Evolutionary conservation across 345 rosid genomes (phyloP).

Genomic region (Salix arbutifolia): DNA sequence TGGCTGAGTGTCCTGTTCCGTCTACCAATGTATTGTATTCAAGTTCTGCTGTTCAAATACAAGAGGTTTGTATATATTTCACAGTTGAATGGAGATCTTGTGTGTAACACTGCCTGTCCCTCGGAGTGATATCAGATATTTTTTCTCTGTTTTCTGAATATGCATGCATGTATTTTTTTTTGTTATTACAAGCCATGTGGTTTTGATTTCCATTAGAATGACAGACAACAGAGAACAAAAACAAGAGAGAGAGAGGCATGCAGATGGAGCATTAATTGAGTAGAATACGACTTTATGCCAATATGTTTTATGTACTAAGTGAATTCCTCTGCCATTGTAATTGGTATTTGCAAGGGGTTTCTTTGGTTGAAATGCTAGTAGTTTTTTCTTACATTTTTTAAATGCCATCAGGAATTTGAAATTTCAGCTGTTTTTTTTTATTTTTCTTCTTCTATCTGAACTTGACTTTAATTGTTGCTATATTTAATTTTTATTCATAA

Average conservation of each 20-base stretch:
- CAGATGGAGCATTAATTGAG: background rate
- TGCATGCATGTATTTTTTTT: background rate
- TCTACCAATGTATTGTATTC: slow-evolving; percentile 65
- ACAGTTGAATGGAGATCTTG: background rate
- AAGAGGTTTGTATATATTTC: slow-evolving; percentile 52
- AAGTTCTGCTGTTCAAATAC: slow-evolving; percentile 68
- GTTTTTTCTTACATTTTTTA: too few species aligned
- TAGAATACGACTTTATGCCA: background rate
- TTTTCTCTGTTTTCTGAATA: background rate
- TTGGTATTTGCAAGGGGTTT: too few species aligned
- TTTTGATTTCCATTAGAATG: background rate
- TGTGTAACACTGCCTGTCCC: background rate
- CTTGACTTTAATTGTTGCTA: too few species aligned
- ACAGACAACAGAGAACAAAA: background rate
- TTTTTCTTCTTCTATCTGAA: too few species aligned
- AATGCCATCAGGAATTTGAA: too few species aligned
- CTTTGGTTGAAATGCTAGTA: too few species aligned
- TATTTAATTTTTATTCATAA: too few species aligned
- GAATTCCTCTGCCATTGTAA: background rate
- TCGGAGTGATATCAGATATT: background rate
- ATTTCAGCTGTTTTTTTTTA: too few species aligned
- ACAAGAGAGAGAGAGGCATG: background rate
- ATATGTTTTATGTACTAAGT: background rate
- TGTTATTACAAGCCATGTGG: background rate
- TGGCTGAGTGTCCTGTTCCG: slow-evolving; percentile 68